Evolutionary conservation across 148 eudicot genomes (phyloP).

Genomic region (Rheum nobile): DNA sequence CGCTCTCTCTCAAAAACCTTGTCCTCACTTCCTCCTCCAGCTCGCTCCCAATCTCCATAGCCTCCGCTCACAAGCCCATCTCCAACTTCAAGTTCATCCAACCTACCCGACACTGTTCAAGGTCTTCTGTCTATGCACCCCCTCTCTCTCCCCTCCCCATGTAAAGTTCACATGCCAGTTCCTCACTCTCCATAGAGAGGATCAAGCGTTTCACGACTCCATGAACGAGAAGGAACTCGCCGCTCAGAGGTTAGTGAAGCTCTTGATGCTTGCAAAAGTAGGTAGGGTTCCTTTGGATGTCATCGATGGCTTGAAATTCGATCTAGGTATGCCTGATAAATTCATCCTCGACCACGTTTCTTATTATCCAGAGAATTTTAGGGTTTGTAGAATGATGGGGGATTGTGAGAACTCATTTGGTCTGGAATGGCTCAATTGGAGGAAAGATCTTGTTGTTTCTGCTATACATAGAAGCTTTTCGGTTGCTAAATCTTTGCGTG

Average conservation of each 20-base stretch:
- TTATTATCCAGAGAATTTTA: conserved; percentile 58
- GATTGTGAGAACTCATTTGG: conserved; percentile 17
- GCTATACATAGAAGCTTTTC: conserved; percentile 22
- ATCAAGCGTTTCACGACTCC: conserved; percentile 22
- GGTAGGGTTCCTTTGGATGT: too few species aligned
- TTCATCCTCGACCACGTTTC: too few species aligned
- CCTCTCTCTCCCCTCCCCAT: conserved; percentile 26
- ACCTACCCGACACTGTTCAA: conserved; percentile 50
- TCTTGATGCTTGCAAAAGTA: too few species aligned
- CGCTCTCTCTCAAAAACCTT: too few species aligned
- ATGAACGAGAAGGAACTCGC: conserved; percentile 17
- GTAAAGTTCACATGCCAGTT: conserved; percentile 39
- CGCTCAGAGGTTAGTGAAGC: too few species aligned
- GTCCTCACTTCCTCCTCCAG: too few species aligned
- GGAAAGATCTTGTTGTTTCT: conserved; percentile 37
- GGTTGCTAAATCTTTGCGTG: conserved; percentile 15
- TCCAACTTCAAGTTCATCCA: conserved; percentile 45
- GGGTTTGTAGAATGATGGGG: conserved; percentile 25
- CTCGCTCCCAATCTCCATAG: too few species aligned
- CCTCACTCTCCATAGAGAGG: conserved; percentile 38
- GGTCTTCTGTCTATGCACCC: conserved; percentile 20
- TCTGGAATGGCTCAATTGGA: conserved; percentile 56
- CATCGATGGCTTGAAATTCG: too few species aligned
- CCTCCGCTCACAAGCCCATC: conserved; percentile 30
- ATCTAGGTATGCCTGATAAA: too few species aligned